Evolutionary conservation across 257 asterid genomes (phyloP).

Genomic region (Phtheirospermum japonicum): DNA sequence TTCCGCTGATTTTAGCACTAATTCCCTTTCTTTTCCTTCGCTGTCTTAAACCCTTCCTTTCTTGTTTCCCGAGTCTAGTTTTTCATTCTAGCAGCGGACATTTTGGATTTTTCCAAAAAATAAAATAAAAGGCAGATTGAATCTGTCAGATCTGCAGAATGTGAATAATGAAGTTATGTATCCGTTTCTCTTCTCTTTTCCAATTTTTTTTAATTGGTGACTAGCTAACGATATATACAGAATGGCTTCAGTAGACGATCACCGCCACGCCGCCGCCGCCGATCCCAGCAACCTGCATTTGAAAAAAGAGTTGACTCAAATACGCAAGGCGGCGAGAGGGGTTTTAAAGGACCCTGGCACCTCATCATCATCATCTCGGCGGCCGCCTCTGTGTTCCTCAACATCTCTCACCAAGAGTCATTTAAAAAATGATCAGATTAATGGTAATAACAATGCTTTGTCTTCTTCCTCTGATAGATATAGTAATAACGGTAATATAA

Average conservation of each 20-base stretch:
- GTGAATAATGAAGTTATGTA: not conserved
- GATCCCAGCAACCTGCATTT: slow-evolving; percentile 77
- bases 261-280: slow-evolving; percentile 29
- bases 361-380: slow-evolving; percentile 47
- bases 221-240: not conserved
- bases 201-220: not conserved
- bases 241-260: slow-evolving; percentile 27
- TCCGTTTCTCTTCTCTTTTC: not conserved
- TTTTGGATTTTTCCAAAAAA: slow-evolving; percentile 10
- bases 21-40: slow-evolving; percentile 5
- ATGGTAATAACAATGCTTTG: slow-evolving; percentile 21
- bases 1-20: not conserved
- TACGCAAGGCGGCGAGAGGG: slow-evolving; percentile 66
- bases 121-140: not conserved
- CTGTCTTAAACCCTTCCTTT: slow-evolving; percentile 10
- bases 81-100: not conserved
- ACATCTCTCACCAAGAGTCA: slow-evolving; percentile 57
- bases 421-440: not conserved
- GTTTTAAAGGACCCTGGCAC: slow-evolving; percentile 73
- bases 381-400: slow-evolving; percentile 55
- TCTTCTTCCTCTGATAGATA: not conserved
- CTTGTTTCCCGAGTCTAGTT: not conserved
- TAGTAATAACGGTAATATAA: too few species aligned
- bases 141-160: slow-evolving; percentile 30
- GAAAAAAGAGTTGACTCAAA: slow-evolving; percentile 72